Base-by-base conservation (phyloP, 352 stramenopile species). In the Phytophthora sojae region DNA sequence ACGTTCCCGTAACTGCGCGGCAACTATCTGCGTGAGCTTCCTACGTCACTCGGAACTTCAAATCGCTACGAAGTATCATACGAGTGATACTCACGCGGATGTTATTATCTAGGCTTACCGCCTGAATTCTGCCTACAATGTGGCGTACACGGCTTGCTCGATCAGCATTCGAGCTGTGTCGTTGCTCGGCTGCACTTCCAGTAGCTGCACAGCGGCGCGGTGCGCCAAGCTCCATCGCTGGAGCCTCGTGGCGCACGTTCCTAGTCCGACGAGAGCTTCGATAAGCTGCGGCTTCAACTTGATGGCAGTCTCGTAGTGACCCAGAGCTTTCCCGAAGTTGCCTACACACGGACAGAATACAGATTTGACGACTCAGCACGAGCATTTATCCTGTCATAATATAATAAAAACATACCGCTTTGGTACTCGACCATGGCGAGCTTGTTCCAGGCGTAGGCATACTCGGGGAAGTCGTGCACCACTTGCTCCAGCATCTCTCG, bases 391-490 rank as follows among this genome's bases (percentile, higher is more conserved):
- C 17, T 8, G 11, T 0, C 7, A 37, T 37, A 37, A 44, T n/a
- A n/a, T 1, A 44, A 39, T 2, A 4, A 45, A 1, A 39, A 51
- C 32, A 56, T 12, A 93, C 85, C 82, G 37, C 75, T 73, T 35
- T 83, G 80, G 26, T 94, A 85, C 61, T 91, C 77, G 1, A 86
- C 76, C 51, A 81, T 83, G 23, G 76, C 89, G n/a, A 95, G 79
- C 53, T 95, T 96, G 61, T 79, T 85, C 85, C 87, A 92, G 0
- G 81, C 89, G 64, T 89, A 92, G 9, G 85, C 87, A 37, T 86
- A 96, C 15, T 79, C 56, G 0, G 86, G 77, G 39, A 81, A 83
- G 1, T 77, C 68, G 3, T 81, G 63, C 3, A 93, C 79, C 0
- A 95, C 62, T 23, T 77, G 52, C 3, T 83, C 23, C 23, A 96